These are phyloP conservation scores for Plasmodiophora brassicae DNA, from an alignment of 208 protist genomes.

Conservation along the genomic window DNA sequence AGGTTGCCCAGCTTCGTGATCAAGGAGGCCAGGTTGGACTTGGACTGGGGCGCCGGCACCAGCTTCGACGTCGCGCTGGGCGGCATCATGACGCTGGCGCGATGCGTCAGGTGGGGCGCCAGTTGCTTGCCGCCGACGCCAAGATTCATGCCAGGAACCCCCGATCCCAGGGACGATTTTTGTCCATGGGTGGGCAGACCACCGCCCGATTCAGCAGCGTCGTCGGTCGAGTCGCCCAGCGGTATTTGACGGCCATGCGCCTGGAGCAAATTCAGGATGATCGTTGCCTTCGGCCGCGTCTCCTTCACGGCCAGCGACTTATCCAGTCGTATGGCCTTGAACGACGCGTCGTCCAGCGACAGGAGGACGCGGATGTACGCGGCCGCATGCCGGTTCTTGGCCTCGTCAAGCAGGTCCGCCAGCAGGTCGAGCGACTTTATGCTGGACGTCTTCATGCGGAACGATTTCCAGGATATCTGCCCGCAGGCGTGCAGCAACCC, in stretches of 20 bases:
- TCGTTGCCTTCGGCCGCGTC: background rate
- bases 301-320: background rate
- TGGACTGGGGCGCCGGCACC: background rate
- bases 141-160: background rate
- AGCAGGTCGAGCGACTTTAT: background rate
- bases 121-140: background rate
- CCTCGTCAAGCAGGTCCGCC: background rate
- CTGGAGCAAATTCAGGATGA: background rate
- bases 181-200: too few relatives aligned
- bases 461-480: conserved; percentile 24
- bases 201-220: too few relatives aligned
- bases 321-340: background rate
- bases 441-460: background rate
- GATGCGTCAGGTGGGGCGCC: background rate
- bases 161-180: background rate
- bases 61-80: background rate
- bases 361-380: background rate
- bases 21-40: background rate
- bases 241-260: background rate
- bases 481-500: background rate
- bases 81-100: background rate
- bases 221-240: background rate
- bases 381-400: background rate
- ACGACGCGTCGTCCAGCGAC: background rate
- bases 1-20: conserved; percentile 5